Evolutionary conservation across 1,139 yeast species (phyloP).

Genomic region (Pichia sp.): DNA sequence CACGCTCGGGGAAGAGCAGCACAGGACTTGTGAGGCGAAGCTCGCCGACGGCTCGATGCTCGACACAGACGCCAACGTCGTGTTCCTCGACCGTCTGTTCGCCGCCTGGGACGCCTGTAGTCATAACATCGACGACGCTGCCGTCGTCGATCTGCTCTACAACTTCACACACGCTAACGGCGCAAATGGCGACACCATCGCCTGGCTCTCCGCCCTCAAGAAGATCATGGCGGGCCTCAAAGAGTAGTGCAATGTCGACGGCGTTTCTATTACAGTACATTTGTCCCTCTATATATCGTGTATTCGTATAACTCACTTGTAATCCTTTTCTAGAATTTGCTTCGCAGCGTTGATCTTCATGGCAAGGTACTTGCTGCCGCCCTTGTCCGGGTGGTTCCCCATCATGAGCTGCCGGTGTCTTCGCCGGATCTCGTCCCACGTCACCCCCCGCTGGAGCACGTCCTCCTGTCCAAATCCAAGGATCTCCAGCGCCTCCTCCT

Average conservation of each 20-base stretch:
- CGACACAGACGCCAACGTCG: not conserved
- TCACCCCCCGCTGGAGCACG: slow-evolving; percentile 32
- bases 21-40: not conserved
- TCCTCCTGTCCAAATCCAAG: slow-evolving; percentile 53
- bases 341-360: slow-evolving; percentile 75
- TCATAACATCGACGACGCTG: not conserved
- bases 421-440: slow-evolving; percentile 44
- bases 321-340: slow-evolving; percentile 49
- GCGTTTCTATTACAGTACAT: not conserved
- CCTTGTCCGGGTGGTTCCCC: slow-evolving; percentile 70
- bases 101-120: not conserved
- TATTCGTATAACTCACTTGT: not conserved
- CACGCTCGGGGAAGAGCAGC: not conserved
- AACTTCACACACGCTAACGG: not conserved
- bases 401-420: slow-evolving; percentile 64
- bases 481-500: slow-evolving; percentile 53
- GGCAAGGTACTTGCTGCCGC: slow-evolving; percentile 67
- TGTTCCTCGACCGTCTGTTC: not conserved
- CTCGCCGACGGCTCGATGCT: not conserved
- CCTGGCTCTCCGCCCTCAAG: slow-evolving; percentile 1
- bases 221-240: not conserved
- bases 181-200: not conserved
- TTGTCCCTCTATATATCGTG: not conserved
- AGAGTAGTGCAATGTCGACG: not conserved
- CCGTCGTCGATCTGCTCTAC: not conserved